Base-by-base conservation (phyloP, 2,329 filamentous ascomycete genomes). In the Microdochium trichocladiopsis region DNA sequence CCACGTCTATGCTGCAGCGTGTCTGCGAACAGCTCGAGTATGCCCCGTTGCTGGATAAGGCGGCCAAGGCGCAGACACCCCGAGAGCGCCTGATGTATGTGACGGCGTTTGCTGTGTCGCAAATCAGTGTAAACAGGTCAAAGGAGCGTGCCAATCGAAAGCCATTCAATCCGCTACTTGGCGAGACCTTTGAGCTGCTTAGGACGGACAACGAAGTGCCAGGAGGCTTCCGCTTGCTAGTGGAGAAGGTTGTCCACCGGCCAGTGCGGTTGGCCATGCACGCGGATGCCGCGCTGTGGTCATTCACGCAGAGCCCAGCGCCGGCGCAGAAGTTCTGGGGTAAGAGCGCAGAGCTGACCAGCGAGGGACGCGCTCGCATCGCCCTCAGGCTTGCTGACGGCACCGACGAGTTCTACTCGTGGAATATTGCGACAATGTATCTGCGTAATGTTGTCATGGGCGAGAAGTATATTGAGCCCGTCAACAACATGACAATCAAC, bases 311-410 rank as follows among this genome's bases (percentile, higher is more conserved):
- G 66, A 89, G 87, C 4, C 90, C 94, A 0, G 86, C 88, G 52
- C 94, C 94, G 0, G 87, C 87, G 22, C 93, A 99, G 66, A 97
- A 97, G 66, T 99, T 99, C 73, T 97, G 94, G 94, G 94, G 94
- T 52, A 97, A 97, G 74, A 93, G 87, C 51, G 90, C 90, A 2
- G 94, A 99, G 69, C 83, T 99, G 56, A 94, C 89, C 55, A 97
- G 91, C 0, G 93, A 96, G 51, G 94, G 94, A 2, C 87, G 90
- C 24, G 85, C 90, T 3, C 83, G 92, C 49, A 77, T 96, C 37
- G 83, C 85, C 37, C 73, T 99, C 25, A 85, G 79, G 24, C 66
- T 85, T 49, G 59, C 76, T 0, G 80, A 94, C 64, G 78, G 80
- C 2, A 80, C 75, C 1, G 88, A 90, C 51, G 93, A 97, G 66